phyloP scores from a whole-genome alignment of 2,329 filamentous ascomycete species.

The Zymoseptoria pseudotritici region DNA sequence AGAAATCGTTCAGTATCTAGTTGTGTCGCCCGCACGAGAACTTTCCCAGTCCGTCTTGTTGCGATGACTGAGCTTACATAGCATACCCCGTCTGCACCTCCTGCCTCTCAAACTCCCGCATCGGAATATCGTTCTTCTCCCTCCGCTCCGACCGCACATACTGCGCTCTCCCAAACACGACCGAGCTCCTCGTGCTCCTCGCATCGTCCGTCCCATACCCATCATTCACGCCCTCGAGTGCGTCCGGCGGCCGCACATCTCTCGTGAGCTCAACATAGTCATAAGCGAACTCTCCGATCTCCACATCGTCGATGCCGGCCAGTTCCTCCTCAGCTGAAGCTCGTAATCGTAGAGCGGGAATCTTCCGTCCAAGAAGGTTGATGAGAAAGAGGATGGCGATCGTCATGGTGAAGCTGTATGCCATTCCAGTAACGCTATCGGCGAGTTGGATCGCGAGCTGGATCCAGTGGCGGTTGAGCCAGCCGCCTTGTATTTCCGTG shows the following conservation, averaged over 20 bases:
- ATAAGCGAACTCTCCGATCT: slow-evolving; percentile 93
- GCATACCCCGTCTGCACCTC: not conserved
- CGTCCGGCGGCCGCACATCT: slow-evolving; percentile 46
- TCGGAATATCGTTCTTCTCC: not conserved
- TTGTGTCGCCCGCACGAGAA: too few species aligned
- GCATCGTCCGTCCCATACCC: not conserved
- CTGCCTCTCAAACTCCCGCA: not conserved
- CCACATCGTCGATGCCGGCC: slow-evolving; percentile 71
- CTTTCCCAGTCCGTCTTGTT: too few species aligned
- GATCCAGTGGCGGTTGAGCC: slow-evolving; percentile 76
- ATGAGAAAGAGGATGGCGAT: slow-evolving; percentile 59
- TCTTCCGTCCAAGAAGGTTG: slow-evolving; percentile 65
- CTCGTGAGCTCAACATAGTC: slow-evolving; percentile 81
- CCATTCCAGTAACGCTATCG: slow-evolving; percentile 67
- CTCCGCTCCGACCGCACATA: not conserved
- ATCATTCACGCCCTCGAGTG: not conserved
- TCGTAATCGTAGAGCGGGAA: slow-evolving; percentile 69
- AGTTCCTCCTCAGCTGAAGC: slow-evolving; percentile 71
- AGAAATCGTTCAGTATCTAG: too few species aligned
- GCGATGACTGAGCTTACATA: not conserved
- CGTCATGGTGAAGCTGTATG: slow-evolving; percentile 71
- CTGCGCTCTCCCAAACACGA: not conserved
- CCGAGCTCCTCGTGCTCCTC: not conserved
- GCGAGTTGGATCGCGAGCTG: slow-evolving; percentile 79
- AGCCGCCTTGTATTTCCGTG: slow-evolving; percentile 63